phyloP scores from a whole-genome alignment of 2,329 filamentous ascomycete species.

The Mycosphaerelloides madeirae region DNA sequence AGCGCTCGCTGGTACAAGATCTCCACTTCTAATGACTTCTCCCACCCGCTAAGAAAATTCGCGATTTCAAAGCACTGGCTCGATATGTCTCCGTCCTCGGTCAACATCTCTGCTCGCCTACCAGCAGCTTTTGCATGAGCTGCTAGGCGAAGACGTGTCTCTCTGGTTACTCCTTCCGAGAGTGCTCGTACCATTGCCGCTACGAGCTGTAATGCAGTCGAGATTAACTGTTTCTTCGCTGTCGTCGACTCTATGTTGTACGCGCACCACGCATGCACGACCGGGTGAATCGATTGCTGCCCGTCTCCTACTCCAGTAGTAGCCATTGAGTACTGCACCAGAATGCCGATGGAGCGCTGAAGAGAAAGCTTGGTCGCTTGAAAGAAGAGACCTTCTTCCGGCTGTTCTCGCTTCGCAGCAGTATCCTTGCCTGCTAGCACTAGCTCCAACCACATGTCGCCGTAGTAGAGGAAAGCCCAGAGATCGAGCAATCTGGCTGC shows the following conservation, averaged over 20 bases:
- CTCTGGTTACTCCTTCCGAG: neutral
- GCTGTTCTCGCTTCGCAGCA: neutral
- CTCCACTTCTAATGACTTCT: neutral
- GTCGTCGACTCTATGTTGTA: too few species aligned
- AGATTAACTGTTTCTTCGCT: too few species aligned
- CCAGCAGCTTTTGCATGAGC: neutral
- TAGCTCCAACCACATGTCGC: neutral
- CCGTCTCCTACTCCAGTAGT: neutral
- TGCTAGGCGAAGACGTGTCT: too few species aligned
- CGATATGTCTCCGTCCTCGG: neutral
- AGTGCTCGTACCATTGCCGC: too few species aligned
- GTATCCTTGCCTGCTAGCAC: neutral
- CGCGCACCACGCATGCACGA: too few species aligned
- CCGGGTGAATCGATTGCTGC: neutral
- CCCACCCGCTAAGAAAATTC: neutral
- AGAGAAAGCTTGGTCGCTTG: neutral
- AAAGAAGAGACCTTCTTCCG: neutral
- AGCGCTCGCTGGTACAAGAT: too few species aligned
- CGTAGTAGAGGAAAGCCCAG: conserved; percentile 1
- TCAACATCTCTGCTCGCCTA: neutral
- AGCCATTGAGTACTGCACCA: conserved; percentile 1
- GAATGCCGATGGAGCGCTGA: neutral
- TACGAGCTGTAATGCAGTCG: too few species aligned
- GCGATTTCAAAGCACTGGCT: neutral
- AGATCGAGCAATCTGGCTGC: conserved; percentile 23